Evolutionary conservation across 306 rosid species (phyloP), one percentile per base, ranked within the genome.

Genomic region (peach (Prunus persica)): DNA sequence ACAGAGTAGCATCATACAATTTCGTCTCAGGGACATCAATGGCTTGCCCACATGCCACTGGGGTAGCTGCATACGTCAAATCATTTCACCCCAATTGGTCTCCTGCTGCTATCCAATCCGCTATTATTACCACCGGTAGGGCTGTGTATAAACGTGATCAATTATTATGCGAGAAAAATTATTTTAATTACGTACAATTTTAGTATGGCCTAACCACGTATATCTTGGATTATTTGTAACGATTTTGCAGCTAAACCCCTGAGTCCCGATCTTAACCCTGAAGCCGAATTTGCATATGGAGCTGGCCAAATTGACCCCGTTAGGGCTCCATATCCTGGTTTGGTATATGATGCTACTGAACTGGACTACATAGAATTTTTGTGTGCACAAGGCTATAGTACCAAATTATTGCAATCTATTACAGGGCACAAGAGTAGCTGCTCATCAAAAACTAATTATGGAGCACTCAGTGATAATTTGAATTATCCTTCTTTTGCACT

Each of bases 11-110:
- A 51, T 11, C 25, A n/a, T n/a, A 55, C 5, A 55, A 11, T 55
- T 2, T 92, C 46, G 78, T 92, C 93, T 90, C 97, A 5, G 96
- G 97, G 22, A 94, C 97, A 80, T 92, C 98, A 70, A 94, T 94
- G 97, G 75, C 98, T 4, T 92, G 97, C 71, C 97, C 98, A 16
- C 98, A 94, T 70, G 93, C 83, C 28, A 85, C 93, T 11, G 98
- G 94, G 15, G 89, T 84, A 22, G 95, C 96, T 4, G 93, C 97
- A 30, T 94, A 94, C 72, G 84, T 92, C 7, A 92, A 92, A 64
- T 90, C 97, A 51, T 94, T 94, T 84, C 97, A 88, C 72, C 94
- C 94, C 1, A 68, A 75, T 10, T 90, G 98, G 98, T 76, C 90
- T 81, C 89, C 90, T 8, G 89, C 95, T 11, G 96, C 96, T 20